Conservation (phyloP, 2,329 filamentous ascomycete species). For the Monilinia polystroma region DNA sequence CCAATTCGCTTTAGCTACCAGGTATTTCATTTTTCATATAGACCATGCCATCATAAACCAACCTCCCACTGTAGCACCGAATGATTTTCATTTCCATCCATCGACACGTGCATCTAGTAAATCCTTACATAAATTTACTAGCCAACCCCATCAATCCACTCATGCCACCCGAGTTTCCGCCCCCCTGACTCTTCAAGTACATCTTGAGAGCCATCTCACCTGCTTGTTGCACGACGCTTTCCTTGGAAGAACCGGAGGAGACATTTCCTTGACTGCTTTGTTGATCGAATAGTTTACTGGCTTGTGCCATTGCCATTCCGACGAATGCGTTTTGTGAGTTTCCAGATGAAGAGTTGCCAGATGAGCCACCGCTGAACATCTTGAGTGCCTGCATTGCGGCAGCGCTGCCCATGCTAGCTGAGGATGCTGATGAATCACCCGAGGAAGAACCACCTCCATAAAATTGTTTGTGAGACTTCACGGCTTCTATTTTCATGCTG, state of each 20-base stretch:
- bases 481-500: slow-evolving; percentile 53
- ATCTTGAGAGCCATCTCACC: slow-evolving; percentile 88
- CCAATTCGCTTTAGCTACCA: not conserved
- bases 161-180: slow-evolving; percentile 43
- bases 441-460: slow-evolving; percentile 57
- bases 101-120: not conserved
- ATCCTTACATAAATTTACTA: slow-evolving; percentile 55
- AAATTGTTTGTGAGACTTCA: slow-evolving; percentile 72
- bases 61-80: not conserved
- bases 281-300: slow-evolving; percentile 67
- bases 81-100: not conserved
- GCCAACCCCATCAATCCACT: slow-evolving; percentile 54
- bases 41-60: not conserved
- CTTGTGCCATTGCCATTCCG: slow-evolving; percentile 83
- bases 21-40: slow-evolving; percentile 1
- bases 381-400: slow-evolving; percentile 81
- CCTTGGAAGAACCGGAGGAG: slow-evolving; percentile 65
- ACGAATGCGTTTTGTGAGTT: slow-evolving; percentile 76
- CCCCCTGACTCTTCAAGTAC: slow-evolving; percentile 76
- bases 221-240: slow-evolving; percentile 74
- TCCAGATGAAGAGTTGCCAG: slow-evolving; percentile 45
- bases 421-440: slow-evolving; percentile 45
- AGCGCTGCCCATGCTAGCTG: slow-evolving; percentile 63
- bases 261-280: slow-evolving; percentile 56
- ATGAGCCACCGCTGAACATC: slow-evolving; percentile 65